Base-by-base conservation (phyloP, 352 stramenopile species). In the Lagenidium giganteum region DNA sequence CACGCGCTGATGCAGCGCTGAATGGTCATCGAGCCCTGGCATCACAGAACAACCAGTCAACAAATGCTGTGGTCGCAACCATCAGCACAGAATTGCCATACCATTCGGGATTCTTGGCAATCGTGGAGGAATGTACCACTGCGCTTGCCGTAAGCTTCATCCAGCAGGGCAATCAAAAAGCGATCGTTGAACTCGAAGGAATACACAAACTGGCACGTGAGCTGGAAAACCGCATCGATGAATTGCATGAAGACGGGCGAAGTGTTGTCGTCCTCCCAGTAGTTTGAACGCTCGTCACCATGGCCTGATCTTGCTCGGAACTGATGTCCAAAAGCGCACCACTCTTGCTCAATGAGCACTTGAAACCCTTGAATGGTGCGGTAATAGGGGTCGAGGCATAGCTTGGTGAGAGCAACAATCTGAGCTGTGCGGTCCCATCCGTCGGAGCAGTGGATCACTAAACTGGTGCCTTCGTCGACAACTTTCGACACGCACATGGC, bases 181-280 rank as follows among this genome's bases (percentile, higher is more conserved):
- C 67, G 65, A 47, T 96, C 83, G 55, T 95, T 99, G 64, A 99
- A 99, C 68, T 99, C 96, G 44, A 99, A 99, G 26, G 82, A 96
- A 37, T 92, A 92, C 9, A 96, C 96, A 40, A 96, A 98, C 42
- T 98, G 95, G 32, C 91, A 83, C 30, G 97, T 82, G 14, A 99
- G 65, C 72, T 99, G 96, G 76, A 91, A 99, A 13, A 99, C 88
- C 26, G 92, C 97, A 69, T 99, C 97, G 8, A 99, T 62, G 54
- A 98, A 99, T 67, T 99, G 96, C 42, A 99, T 69, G 62, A 99
- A 99, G 23, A 99, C 95, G 4, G 97, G 97, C 8, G 96, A 98
- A 9, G 95, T 87, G 63, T 97, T 87, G 29, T 98, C 92, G 42
- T 98, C 96, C 47, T 98, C 93, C 69, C 80, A 91, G 39, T 97